Evolutionary conservation across 75 land plant genomes (phyloP).

Genomic region (Pinus tabuliformis): DNA sequence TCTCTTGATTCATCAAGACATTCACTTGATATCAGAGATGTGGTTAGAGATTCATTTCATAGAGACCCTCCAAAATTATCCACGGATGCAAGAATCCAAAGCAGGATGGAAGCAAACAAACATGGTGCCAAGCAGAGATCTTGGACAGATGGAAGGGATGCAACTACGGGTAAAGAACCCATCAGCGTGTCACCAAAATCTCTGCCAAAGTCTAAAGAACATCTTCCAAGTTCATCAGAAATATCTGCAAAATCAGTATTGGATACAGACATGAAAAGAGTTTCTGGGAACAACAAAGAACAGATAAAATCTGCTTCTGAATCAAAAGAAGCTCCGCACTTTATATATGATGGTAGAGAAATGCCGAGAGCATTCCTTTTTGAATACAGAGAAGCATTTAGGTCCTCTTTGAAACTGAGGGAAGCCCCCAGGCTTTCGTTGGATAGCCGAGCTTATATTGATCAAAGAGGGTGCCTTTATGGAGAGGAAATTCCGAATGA

Average conservation of each 20-base stretch:
- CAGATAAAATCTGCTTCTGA: constrained; percentile 8
- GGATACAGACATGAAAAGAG: constrained; percentile 5
- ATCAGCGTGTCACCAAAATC: not conserved
- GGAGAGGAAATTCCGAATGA: not conserved
- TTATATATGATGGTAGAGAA: constrained; percentile 64
- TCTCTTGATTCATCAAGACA: constrained; percentile 19
- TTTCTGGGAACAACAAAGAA: constrained; percentile 1
- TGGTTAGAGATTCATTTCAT: constrained; percentile 58
- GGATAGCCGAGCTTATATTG: constrained; percentile 41
- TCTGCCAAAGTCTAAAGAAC: constrained; percentile 4
- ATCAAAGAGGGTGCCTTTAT: constrained; percentile 13
- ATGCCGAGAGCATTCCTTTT: constrained; percentile 26
- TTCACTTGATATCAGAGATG: constrained; percentile 44
- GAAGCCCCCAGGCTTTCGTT: constrained; percentile 67
- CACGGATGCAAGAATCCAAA: constrained; percentile 23
- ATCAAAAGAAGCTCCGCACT: constrained; percentile 37
- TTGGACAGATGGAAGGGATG: not conserved
- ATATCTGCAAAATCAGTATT: not conserved
- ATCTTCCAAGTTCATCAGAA: not conserved
- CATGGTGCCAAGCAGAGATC: not conserved
- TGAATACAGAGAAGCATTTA: constrained; percentile 39
- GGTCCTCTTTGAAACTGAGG: constrained; percentile 33
- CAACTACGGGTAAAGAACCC: constrained; percentile 3
- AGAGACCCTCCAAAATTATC: constrained; percentile 22
- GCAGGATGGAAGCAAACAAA: not conserved